Evolutionary conservation across 108 stramenopile genomes (phyloP), one percentile per base, ranked within the genome.

Genomic region (Skeletonema tropicum): DNA sequence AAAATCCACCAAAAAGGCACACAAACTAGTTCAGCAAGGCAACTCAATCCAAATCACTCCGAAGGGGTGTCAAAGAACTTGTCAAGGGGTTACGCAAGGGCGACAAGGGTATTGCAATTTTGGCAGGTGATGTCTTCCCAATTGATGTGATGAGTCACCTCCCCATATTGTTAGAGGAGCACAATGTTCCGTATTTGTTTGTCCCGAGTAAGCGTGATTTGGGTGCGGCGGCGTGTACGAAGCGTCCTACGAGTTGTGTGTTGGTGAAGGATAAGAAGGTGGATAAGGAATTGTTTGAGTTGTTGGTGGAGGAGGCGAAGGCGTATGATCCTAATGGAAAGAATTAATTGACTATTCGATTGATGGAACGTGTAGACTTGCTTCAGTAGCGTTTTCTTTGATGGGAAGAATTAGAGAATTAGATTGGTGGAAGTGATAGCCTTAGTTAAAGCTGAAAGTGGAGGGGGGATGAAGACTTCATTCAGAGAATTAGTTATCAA

Each of bases 51-150:
- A 98, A 98, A 80, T 85, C 83, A 21, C 85, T 97, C 42, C 94
- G 97, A 25, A 76, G 97, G 64, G 97, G 98, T 29, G 98, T 99
- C 38, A 99, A 99, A 80, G 99, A 99, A 85, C 95, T 99, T 33
- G 93, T 97, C 59, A 99, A 99, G 86, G 97, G 95, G 31, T 45
- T 99, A 12, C 92, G 98, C 31, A 98, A 99, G 84, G 97, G 97
- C 8, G 95, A 95, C 42, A 96, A 84, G 64, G 99, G 99, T 11
- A 52, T 98, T 49, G 95, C 94, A 9, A 90, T 99, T 29, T 69
- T 99, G 49, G 99, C 99, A 2, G 99, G 98, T 11, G 99, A 99
- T 84, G 98, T 99, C 67, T 97, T 87, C 67, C 99, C 99, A 26
- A 83, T 99, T 52, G 99, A 99, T 75, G 98, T 99, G 15, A 95